Evolutionary conservation across 1,139 yeast species (phyloP).

Genomic region (Blastobotrys illinoisensis): DNA sequence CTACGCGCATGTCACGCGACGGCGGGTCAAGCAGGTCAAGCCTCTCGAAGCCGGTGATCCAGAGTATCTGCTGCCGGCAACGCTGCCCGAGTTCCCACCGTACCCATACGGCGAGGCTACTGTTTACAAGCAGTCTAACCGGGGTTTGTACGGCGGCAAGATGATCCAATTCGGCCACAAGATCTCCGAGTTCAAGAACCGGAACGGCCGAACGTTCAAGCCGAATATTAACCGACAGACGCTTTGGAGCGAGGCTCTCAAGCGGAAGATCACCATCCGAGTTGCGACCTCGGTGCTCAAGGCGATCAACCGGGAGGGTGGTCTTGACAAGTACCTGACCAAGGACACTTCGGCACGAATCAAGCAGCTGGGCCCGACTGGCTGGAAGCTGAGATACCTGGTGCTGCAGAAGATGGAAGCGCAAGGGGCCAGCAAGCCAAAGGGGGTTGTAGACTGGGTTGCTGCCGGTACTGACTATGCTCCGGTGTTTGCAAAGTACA

Average conservation of each 20-base stretch:
- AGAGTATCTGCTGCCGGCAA: slow-evolving; percentile 23
- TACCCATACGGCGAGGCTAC: slow-evolving; percentile 79
- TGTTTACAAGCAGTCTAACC: slow-evolving; percentile 75
- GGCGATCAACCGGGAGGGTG: slow-evolving; percentile 89
- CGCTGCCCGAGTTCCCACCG: slow-evolving; percentile 48
- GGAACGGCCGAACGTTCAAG: slow-evolving; percentile 67
- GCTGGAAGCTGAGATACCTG: slow-evolving; percentile 82
- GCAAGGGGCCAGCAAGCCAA: slow-evolving; percentile 21
- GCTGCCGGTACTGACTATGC: slow-evolving; percentile 10
- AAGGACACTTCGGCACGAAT: slow-evolving; percentile 86
- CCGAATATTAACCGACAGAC: slow-evolving; percentile 75
- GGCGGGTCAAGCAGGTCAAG: slow-evolving; percentile 27
- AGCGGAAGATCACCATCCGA: slow-evolving; percentile 48
- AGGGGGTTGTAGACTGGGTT: neutral
- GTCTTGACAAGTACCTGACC: slow-evolving; percentile 77
- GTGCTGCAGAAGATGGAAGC: slow-evolving; percentile 44
- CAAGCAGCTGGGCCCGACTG: slow-evolving; percentile 86
- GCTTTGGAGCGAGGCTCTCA: slow-evolving; percentile 79
- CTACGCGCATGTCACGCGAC: slow-evolving; percentile 30
- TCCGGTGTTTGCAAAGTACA: slow-evolving; percentile 49
- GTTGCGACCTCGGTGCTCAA: slow-evolving; percentile 79
- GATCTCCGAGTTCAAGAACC: slow-evolving; percentile 72
- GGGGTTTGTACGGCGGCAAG: slow-evolving; percentile 87
- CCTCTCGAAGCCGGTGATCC: slow-evolving; percentile 32
- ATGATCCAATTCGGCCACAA: slow-evolving; percentile 73